Base-by-base conservation (phyloP, 805 yeast species). In the Pichia cephalocereana region DNA sequence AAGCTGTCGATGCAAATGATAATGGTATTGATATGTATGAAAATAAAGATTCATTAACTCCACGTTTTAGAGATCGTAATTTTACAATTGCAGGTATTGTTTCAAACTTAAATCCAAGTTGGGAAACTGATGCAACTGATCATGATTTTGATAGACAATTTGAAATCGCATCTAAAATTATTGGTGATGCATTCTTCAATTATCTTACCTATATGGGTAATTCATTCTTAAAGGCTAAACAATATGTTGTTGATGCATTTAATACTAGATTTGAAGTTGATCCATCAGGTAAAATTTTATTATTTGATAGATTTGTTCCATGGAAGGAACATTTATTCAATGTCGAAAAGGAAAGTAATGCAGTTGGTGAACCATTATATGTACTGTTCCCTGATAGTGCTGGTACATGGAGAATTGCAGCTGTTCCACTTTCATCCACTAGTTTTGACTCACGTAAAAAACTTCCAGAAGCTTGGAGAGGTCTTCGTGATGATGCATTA, bases 1-100 rank as follows among this genome's bases (percentile, higher is more conserved):
- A 93, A 67, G 82, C 96, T 10, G 74, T 93, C 34, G 99, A 90
- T 67, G 99, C 97, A 48, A 87, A 90, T 61, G 99, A 93, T 65
- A 93, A 93, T 61, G 99, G 99, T 60, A 78, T 91, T 53, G 75
- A 76, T 62, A 82, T 85, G 57, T 86, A 80, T 59, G 77, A 75
- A 6, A 71, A 70, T 27, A 61, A 58, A 42, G 76, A 74, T 43
- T 77, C 74, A 28, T 70, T 74, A 34, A 70, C 71, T 53, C 82
- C 86, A 43, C 75, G 71, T 52, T 93, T 87, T 71, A 76, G 76
- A 55, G 89, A 84, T 59, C 76, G 76, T 56, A 79, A 81, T 56
- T 82, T 88, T 65, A 75, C 87, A 17, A 73, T 93, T 46, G 91
- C 96, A 9, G 74, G 89, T 1, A 68, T 89, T 40, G 86, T 93